Base-by-base conservation (phyloP, 305 asterid genomes). In the Fraxinus paxiana region DNA sequence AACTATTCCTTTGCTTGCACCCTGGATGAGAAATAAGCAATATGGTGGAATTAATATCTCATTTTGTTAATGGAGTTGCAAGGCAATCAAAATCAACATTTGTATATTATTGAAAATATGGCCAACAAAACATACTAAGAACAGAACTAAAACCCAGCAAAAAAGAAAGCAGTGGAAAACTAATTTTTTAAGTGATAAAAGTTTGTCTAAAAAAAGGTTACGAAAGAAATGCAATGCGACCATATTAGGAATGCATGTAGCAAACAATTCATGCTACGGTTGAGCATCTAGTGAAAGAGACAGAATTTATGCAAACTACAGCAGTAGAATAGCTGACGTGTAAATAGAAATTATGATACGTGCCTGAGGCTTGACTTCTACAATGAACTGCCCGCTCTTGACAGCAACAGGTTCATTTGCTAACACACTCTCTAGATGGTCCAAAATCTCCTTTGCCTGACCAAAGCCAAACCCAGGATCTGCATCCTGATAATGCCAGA, bases 321-420 rank as follows among this genome's bases (percentile, higher is more conserved):
- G 9, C 76, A 79, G 30, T 35, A 46, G 31, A 9, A 37, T 63
- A 63, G 37, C 74, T 69, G 41, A 69, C 75, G n/a, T 13, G 24
- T 28, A 81, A 77, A 8, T 35, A 74, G 59, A 69, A 43, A 77
- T 30, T 38, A 76, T 30, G 63, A 75, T 34, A 81, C 92, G 13
- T 89, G 76, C 98, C 97, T 94, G 97, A 70, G 98, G 98, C 85
- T 94, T 94, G 83, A 94, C 94, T 92, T 94, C 98, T 24, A 95
- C 98, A 35, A 95, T 95, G 74, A 80, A 89, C 87, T 95, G 98
- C 24, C 98, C 98, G 20, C 98, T 92, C 87, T 92, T 95, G 70
- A 95, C 98, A 54, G 98, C 91, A 76, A 95, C 98, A 6, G 98
- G 98, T 78, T 95, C 98, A 78, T 95, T 95, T 75, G 98, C 94